Conservation (phyloP, 495 filamentous ascomycete species). For the Friedmanniomyces simplex region DNA sequence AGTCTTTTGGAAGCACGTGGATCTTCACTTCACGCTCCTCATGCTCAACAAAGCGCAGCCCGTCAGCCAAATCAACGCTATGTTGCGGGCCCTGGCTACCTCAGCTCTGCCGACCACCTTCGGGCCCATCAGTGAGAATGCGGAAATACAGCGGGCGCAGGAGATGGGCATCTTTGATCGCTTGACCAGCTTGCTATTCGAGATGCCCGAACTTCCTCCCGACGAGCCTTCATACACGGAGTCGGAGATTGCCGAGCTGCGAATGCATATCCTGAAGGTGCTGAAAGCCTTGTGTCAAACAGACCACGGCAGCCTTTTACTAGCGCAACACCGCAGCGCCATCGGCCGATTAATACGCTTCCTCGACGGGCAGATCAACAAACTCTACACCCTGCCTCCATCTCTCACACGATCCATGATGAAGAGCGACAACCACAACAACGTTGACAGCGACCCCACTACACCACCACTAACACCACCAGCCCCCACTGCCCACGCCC, state of each 20-base stretch:
- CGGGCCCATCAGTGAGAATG: constrained; percentile 40
- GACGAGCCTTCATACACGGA: constrained; percentile 40
- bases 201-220: constrained; percentile 40
- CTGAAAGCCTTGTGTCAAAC: constrained; percentile 40
- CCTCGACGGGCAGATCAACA: constrained; percentile 53
- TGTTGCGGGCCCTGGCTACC: constrained; percentile 47
- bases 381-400: constrained; percentile 42
- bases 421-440: not conserved
- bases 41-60: constrained; percentile 44
- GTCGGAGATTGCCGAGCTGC: constrained; percentile 44
- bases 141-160: constrained; percentile 40
- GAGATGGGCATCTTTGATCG: constrained; percentile 53
- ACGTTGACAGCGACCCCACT: too few species aligned
- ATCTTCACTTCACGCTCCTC: constrained; percentile 53
- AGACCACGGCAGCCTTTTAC: constrained; percentile 40
- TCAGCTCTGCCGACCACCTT: constrained; percentile 49
- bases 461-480: too few species aligned
- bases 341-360: constrained; percentile 51
- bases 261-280: constrained; percentile 46
- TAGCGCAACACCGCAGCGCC: constrained; percentile 45
- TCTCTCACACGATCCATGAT: not conserved
- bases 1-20: constrained; percentile 50
- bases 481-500: constrained; percentile 2
- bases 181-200: constrained; percentile 48
- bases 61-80: constrained; percentile 47